A percentile compares a stretch with the other conserved stretches of the same genome.
Conservation (phyloP, 2,329 filamentous ascomycete species). For the Aspergillus fijiensis region DNA sequence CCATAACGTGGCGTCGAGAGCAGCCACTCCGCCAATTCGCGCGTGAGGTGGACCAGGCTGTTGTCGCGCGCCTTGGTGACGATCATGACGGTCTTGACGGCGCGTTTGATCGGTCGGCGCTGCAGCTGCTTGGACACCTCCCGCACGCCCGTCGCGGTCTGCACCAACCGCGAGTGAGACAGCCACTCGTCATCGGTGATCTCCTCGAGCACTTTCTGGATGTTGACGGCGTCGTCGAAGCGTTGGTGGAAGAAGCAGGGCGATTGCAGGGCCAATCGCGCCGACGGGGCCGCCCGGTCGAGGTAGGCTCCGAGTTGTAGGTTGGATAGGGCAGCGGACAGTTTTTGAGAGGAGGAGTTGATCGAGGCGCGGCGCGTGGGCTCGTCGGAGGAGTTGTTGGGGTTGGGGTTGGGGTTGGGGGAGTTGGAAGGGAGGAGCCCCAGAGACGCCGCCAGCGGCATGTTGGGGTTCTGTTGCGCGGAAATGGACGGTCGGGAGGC, state of each 20-base stretch:
- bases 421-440: constrained; percentile 53
- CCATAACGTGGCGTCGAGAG: constrained; percentile 86
- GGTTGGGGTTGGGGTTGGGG: constrained; percentile 19
- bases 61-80: constrained; percentile 98
- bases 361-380: constrained; percentile 39
- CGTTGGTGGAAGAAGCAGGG: constrained; percentile 98
- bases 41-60: constrained; percentile 81
- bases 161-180: constrained; percentile 89
- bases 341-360: constrained; percentile 57
- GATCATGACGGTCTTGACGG: constrained; percentile 94
- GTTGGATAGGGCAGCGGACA: constrained; percentile 60
- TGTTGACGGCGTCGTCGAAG: constrained; percentile 94
- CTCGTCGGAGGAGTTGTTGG: constrained; percentile 20
- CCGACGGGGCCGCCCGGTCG: constrained; percentile 45
- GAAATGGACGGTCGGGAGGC: constrained; percentile 61
- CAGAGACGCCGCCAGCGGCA: constrained; percentile 63
- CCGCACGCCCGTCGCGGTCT: constrained; percentile 90
- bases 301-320: constrained; percentile 47
- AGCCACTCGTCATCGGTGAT: constrained; percentile 83
- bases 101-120: constrained; percentile 84
- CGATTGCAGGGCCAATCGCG: constrained; percentile 71
- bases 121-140: constrained; percentile 96
- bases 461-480: constrained; percentile 54
- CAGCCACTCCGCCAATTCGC: constrained; percentile 84
- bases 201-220: constrained; percentile 91